Evolutionary conservation across 2,329 filamentous ascomycete genomes (phyloP).

Genomic region (Beauveria asiatica): DNA sequence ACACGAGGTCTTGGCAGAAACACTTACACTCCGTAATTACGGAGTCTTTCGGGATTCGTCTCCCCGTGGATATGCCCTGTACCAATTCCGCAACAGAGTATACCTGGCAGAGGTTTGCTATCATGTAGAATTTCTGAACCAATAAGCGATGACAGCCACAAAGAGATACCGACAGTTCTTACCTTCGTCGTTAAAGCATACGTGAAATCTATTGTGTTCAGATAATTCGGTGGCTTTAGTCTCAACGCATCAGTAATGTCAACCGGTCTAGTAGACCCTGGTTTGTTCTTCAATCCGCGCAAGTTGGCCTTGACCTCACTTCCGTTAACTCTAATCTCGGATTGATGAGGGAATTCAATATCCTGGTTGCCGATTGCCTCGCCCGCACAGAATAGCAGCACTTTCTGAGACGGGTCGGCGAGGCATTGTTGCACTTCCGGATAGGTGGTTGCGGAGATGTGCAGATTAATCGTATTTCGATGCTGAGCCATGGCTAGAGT

Average conservation of each 20-base stretch:
- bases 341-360: conserved; percentile 83
- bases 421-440: conserved; percentile 47
- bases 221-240: conserved; percentile 55
- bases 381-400: conserved; percentile 77
- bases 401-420: conserved; percentile 52
- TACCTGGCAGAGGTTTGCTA: conserved; percentile 67
- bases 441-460: conserved; percentile 41
- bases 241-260: conserved; percentile 77
- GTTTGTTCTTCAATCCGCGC: conserved; percentile 90
- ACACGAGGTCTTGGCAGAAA: background rate
- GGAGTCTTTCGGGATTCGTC: conserved; percentile 68
- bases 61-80: conserved; percentile 53
- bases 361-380: conserved; percentile 60
- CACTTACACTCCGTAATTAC: conserved; percentile 75
- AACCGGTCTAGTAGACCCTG: conserved; percentile 85
- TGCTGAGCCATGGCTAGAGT: conserved; percentile 50
- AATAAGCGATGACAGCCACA: background rate
- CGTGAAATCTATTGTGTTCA: conserved; percentile 74
- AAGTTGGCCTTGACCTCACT: conserved; percentile 88
- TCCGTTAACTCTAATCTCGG: conserved; percentile 83
- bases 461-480: conserved; percentile 38
- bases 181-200: conserved; percentile 89
- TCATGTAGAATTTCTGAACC: conserved; percentile 60
- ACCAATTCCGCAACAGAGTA: conserved; percentile 66
- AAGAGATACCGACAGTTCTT: conserved; percentile 25